Percentiles rank a stretch among this genome's conserved stretches.
Evolutionary conservation across 2,329 filamentous ascomycete genomes (phyloP).

Genomic region (Ambrosiella beaveri): DNA sequence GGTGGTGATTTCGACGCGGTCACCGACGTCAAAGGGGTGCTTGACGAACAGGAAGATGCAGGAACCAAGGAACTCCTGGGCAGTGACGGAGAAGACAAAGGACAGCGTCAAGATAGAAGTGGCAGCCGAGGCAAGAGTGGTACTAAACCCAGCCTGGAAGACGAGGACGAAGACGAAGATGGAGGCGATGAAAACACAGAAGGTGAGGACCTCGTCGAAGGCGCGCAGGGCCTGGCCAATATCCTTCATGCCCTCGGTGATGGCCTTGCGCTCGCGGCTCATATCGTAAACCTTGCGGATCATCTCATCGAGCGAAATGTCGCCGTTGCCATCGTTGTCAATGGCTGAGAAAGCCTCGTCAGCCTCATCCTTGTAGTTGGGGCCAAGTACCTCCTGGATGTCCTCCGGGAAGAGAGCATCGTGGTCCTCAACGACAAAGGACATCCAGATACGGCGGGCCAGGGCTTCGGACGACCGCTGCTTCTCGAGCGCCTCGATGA

Average conservation of each 20-base stretch:
- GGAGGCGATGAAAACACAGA: constrained; percentile 63
- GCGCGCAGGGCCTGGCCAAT: constrained; percentile 88
- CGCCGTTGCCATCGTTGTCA: constrained; percentile 78
- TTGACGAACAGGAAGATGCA: constrained; percentile 99
- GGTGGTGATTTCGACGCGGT: constrained; percentile 65
- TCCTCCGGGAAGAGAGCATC: constrained; percentile 68
- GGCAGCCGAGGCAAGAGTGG: constrained; percentile 74
- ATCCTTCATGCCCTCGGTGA: constrained; percentile 88
- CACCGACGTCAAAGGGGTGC: constrained; percentile 90
- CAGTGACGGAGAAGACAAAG: constrained; percentile 84
- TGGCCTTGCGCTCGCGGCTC: constrained; percentile 71
- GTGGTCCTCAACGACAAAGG: constrained; percentile 79
- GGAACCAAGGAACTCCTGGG: constrained; percentile 89
- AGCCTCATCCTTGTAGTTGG: constrained; percentile 55
- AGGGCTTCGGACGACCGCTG: constrained; percentile 73
- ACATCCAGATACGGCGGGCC: constrained; percentile 94
- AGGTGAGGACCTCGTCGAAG: constrained; percentile 69
- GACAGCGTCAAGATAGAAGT: constrained; percentile 89
- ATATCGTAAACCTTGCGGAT: constrained; percentile 71
- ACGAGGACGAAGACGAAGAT: constrained; percentile 80
- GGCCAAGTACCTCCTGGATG: constrained; percentile 71
- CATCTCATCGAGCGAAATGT: constrained; percentile 93
- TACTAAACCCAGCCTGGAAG: constrained; percentile 70
- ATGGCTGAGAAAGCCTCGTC: constrained; percentile 69
- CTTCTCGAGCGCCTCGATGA: constrained; percentile 77